Percentiles rank a stretch among this genome's conserved stretches.
These are phyloP conservation scores for Fusarium falciforme DNA, from an alignment of 2,329 filamentous ascomycete genomes.

Conservation along the genomic window DNA sequence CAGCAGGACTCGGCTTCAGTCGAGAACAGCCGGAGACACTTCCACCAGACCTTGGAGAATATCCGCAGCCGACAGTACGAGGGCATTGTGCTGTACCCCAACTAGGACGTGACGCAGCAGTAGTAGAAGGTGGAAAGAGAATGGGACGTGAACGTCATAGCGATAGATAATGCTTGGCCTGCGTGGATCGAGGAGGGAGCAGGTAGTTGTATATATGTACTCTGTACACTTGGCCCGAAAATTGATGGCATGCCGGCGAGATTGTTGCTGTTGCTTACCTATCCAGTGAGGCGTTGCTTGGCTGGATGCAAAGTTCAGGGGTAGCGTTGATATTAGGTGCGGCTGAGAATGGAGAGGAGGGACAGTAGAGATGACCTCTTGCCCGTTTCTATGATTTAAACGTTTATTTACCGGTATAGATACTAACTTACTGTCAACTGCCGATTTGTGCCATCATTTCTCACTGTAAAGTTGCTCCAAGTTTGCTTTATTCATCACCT, in stretches of 20 bases:
- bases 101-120: constrained; percentile 37
- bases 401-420: background rate
- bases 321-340: background rate
- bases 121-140: constrained; percentile 7
- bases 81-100: constrained; percentile 81
- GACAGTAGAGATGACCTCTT: background rate
- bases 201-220: constrained; percentile 47
- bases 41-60: constrained; percentile 93
- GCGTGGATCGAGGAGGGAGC: constrained; percentile 20
- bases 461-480: background rate
- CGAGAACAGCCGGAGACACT: constrained; percentile 92
- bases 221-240: constrained; percentile 43
- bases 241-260: constrained; percentile 25
- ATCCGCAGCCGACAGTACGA: constrained; percentile 93
- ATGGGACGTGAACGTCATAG: constrained; percentile 28
- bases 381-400: background rate
- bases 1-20: constrained; percentile 83
- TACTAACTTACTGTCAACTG: background rate
- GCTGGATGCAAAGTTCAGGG: constrained; percentile 18
- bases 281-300: background rate
- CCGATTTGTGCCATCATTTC: background rate
- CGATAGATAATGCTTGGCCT: constrained; percentile 45
- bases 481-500: constrained; percentile 24
- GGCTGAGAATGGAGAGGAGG: background rate
- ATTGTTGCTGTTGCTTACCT: background rate